A percentile compares a stretch with the other conserved stretches of the same genome.
phyloP scores from a whole-genome alignment of 2,329 filamentous ascomycete species.

The Teratosphaeriaceae sp. region DNA sequence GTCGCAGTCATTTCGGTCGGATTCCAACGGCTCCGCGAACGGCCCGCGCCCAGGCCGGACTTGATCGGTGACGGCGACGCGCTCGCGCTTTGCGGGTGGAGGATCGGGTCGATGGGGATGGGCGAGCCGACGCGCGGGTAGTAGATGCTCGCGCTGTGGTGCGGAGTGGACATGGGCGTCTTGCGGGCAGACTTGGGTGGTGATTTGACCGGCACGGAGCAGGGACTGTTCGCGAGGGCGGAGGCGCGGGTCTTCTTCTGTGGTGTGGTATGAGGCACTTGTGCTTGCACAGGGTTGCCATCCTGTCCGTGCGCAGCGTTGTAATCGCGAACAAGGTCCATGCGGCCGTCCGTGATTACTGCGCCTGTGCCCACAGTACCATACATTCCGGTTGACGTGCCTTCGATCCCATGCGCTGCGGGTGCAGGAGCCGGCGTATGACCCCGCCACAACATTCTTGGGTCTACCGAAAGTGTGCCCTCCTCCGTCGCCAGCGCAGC shows the following conservation, averaged over 20 bases:
- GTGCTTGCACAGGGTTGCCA: constrained; percentile 3
- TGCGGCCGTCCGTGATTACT: no score
- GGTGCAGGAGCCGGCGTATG: no score
- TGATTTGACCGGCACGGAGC: constrained; percentile 7
- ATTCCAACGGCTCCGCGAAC: constrained; percentile 7
- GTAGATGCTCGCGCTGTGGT: neutral
- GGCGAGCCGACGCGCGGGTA: neutral
- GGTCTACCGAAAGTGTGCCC: constrained; percentile 1
- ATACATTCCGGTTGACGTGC: no score
- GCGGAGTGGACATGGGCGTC: neutral
- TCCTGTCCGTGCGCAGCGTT: neutral
- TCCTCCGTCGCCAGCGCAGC: neutral
- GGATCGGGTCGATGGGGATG: constrained; percentile 5
- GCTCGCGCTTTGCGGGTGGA: no score
- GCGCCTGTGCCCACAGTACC: no score
- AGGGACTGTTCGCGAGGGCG: constrained; percentile 8
- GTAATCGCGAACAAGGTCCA: no score
- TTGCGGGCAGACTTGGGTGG: neutral
- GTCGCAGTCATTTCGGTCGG: constrained; percentile 7
- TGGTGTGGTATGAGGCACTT: constrained; percentile 8
- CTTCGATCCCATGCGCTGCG: no score
- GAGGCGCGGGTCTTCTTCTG: constrained; percentile 7
- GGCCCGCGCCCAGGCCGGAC: constrained; percentile 4
- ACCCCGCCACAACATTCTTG: no score
- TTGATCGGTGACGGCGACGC: neutral